Evolutionary conservation across 176 grass and related monocot species (phyloP).

Genomic region (Puya raimondii): DNA sequence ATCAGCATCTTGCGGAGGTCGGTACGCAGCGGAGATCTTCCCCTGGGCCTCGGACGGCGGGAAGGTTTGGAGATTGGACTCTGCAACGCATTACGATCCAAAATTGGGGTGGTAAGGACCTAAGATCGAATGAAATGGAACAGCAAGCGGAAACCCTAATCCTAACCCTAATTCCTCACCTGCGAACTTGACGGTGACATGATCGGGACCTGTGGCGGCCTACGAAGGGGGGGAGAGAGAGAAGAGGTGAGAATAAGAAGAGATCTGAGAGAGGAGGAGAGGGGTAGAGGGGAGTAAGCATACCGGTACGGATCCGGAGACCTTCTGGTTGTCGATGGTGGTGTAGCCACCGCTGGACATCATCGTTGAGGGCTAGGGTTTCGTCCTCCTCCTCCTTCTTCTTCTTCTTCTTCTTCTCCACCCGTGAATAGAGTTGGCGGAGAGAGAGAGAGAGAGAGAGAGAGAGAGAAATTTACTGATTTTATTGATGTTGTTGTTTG

Average conservation of each 20-base stretch:
- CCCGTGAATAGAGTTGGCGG: not conserved
- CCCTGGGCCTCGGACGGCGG: constrained; percentile 68
- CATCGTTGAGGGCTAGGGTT: constrained; percentile 35
- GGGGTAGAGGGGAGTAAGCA: not conserved
- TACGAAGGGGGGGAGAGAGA: constrained; percentile 12
- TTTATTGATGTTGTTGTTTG: not conserved
- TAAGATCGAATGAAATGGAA: not conserved
- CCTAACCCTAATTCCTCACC: constrained; percentile 19
- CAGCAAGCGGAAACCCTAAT: constrained; percentile 1
- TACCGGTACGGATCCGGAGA: constrained; percentile 90
- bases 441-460: not conserved
- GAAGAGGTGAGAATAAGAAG: constrained; percentile 10
- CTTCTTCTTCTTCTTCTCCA: not conserved
- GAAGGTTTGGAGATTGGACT: constrained; percentile 90
- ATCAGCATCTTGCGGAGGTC: constrained; percentile 83
- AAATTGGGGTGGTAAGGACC: not conserved
- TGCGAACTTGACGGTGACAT: constrained; percentile 60
- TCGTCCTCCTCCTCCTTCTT: not conserved
- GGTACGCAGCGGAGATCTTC: constrained; percentile 85
- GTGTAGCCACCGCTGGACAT: constrained; percentile 91
- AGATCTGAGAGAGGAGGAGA: not conserved
- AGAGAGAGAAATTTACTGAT: not conserved
- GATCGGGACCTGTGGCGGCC: constrained; percentile 62
- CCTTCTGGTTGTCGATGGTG: constrained; percentile 72
- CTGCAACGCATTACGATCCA: constrained; percentile 24